Percentiles rank a stretch among this genome's conserved stretches.
Conservation (phyloP, 2,329 filamentous ascomycete genomes). For the Monilinia fructigena region DNA sequence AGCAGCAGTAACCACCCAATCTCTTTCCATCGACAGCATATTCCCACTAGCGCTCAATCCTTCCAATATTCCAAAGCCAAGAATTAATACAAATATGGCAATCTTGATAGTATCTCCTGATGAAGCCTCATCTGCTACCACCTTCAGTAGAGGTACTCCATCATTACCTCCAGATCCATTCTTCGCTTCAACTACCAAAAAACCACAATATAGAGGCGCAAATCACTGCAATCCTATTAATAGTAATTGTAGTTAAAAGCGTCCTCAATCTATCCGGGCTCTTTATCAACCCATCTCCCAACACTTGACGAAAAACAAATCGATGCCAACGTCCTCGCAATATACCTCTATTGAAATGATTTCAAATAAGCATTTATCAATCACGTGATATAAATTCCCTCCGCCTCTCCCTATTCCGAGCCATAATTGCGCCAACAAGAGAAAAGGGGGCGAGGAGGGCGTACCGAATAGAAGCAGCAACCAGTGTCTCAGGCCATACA, state of each 20-base stretch:
- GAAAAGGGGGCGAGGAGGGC: slow-evolving; percentile 21
- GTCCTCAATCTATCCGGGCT: slow-evolving; percentile 44
- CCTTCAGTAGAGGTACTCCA: neutral
- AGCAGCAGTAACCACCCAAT: slow-evolving; percentile 46
- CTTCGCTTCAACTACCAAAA: slow-evolving; percentile 37
- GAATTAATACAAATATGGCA: slow-evolving; percentile 41
- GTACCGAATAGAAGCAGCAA: slow-evolving; percentile 44
- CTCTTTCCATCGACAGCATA: slow-evolving; percentile 49
- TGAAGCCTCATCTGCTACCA: neutral
- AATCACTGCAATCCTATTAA: slow-evolving; percentile 45
- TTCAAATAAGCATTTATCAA: slow-evolving; percentile 8
- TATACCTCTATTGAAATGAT: slow-evolving; percentile 36
- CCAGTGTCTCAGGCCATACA: slow-evolving; percentile 45
- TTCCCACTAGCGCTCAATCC: slow-evolving; percentile 46
- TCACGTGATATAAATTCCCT: slow-evolving; percentile 23
- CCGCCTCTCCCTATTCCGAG: neutral
- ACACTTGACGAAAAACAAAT: slow-evolving; percentile 46
- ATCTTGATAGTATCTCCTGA: slow-evolving; percentile 34
- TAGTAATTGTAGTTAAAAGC: slow-evolving; percentile 45
- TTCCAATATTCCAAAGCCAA: slow-evolving; percentile 45
- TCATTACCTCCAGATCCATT: neutral
- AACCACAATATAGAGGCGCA: slow-evolving; percentile 45
- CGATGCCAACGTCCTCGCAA: slow-evolving; percentile 42
- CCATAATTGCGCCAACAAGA: neutral
- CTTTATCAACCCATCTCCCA: slow-evolving; percentile 45